Base-by-base conservation (phyloP, 257 asterid genomes). In the Gentiana straminea region DNA sequence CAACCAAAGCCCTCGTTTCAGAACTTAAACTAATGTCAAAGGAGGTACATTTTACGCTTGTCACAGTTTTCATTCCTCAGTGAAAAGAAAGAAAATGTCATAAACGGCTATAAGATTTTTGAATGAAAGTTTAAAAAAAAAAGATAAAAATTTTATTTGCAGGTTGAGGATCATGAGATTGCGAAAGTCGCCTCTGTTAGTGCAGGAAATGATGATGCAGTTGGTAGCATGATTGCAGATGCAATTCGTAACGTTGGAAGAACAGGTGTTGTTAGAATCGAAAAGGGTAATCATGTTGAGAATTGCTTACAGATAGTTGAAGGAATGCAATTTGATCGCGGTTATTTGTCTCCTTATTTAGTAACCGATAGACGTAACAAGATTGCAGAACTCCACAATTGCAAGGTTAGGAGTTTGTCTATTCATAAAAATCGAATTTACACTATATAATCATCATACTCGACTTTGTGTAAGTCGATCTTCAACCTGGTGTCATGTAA, bases 291-390 rank as follows among this genome's bases (percentile, higher is more conserved):
- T 69, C 77, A 77, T 52, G 69, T 82, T 10, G 80, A 77, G 55
- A 79, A 56, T 70, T 77, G 55, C 54, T 71, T 88, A 10, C 84
- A 69, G 60, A 70, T 82, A 12, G 97, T 83, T 33, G 84, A 88
- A 69, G 95, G 95, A 61, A 88, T 88, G 97, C 82, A 84, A 64
- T 88, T 88, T 54, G 91, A 88, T 64, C 94, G 95, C 2, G 95
- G 97, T 2, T 85, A 82, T 72, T 58, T 88, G 55, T 88, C 97
- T 73, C 91, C 84, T 9, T 84, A 82, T 70, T 88, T 84, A 33
- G 94, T 85, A 67, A 86, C 94, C 51, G 94, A 88, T 68, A 61
- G 95, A 34, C 71, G 62, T 58, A 81, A 76, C 73, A 81, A 51
- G 94, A 76, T 57, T 33, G 95, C 64, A 12, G 97, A 88, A 68